Evolutionary conservation across 164 flowering plant genomes (phyloP), one percentile per base, ranked within the genome.

Genomic region (Chimonanthus praecox): DNA sequence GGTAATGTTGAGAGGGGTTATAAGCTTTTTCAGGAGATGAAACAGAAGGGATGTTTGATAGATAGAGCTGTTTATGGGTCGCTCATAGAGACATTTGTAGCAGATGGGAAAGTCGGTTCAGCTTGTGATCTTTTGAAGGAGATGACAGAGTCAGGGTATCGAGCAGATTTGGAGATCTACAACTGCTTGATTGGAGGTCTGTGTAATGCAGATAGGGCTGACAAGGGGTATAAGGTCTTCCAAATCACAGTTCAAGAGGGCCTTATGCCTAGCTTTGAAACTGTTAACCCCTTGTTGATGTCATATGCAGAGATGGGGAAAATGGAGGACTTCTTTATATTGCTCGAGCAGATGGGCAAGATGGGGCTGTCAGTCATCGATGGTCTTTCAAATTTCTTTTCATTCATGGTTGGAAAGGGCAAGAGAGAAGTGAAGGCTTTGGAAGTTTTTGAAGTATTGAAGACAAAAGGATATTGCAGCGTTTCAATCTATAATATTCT

Each of bases 131-230:
- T 96, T 81, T 80, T 88, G 68, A 90, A 88, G 81, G 98, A 92
- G 83, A 79, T 96, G 84, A 78, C 87, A 68, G 87, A 79, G 58
- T 88, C 92, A 4, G 97, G 97, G 48, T 96, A 94, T 75, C 81
- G 97, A 70, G 95, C 97, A 60, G 98, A 96, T 83, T 81, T 96
- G 80, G 82, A 85, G 6, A 92, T 96, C 33, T 92, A 88, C 75
- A 88, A 86, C 80, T 80, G 89, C 75, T 81, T 96, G 68, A 90
- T 96, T 68, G 71, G 78, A 75, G 99, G 99, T 5, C 76, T 96
- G 51, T 96, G 99, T 76, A 77, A 70, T 77, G 87, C 71, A 58
- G 82, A 87, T 62, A 81, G 71, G 72, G 86, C 88, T 48, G 91
- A 90, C 63, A 89, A 87, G 74, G 99, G 97, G 68, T 84, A 82